Percentiles rank a stretch among this genome's conserved stretches.
phyloP scores from a whole-genome alignment of 2,329 filamentous ascomycete genomes.

The Xylaria sp. region DNA sequence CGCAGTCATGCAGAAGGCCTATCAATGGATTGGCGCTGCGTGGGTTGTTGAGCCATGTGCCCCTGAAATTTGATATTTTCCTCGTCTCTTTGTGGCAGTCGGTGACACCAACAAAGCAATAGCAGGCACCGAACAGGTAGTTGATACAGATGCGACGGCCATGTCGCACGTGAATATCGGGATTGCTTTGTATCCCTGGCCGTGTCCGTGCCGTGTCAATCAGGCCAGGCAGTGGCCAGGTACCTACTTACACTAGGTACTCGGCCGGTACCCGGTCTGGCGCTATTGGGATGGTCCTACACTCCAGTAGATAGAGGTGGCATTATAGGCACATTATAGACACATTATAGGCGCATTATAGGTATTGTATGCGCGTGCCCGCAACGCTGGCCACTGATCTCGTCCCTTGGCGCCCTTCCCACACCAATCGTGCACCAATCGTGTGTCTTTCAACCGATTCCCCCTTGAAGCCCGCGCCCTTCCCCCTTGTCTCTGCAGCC shows the following conservation, averaged over 20 bases:
- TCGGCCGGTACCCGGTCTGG: too few species aligned
- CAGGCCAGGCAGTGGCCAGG: too few species aligned
- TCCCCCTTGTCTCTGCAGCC: slow-evolving; percentile 5
- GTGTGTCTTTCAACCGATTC: slow-evolving; percentile 2
- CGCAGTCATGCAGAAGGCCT: slow-evolving; percentile 12
- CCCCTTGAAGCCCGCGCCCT: not conserved
- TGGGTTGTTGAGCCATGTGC: slow-evolving; percentile 13
- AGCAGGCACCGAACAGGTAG: too few species aligned
- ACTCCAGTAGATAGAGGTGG: too few species aligned
- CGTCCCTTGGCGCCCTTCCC: slow-evolving; percentile 16
- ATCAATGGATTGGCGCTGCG: slow-evolving; percentile 6
- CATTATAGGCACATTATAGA: not conserved
- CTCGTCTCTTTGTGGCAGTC: not conserved
- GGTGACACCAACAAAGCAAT: not conserved
- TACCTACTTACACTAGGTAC: too few species aligned
- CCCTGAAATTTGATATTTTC: slow-evolving; percentile 25
- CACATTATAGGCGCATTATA: not conserved
- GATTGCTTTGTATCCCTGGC: too few species aligned
- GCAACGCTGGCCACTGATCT: slow-evolving; percentile 10
- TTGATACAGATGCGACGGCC: too few species aligned
- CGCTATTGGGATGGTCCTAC: too few species aligned
- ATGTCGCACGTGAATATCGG: too few species aligned
- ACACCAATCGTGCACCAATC: not conserved
- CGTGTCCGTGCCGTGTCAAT: too few species aligned
- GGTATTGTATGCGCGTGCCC: slow-evolving; percentile 1